Conservation (phyloP, 345 rosid species). For the Fremontodendron californicum region DNA sequence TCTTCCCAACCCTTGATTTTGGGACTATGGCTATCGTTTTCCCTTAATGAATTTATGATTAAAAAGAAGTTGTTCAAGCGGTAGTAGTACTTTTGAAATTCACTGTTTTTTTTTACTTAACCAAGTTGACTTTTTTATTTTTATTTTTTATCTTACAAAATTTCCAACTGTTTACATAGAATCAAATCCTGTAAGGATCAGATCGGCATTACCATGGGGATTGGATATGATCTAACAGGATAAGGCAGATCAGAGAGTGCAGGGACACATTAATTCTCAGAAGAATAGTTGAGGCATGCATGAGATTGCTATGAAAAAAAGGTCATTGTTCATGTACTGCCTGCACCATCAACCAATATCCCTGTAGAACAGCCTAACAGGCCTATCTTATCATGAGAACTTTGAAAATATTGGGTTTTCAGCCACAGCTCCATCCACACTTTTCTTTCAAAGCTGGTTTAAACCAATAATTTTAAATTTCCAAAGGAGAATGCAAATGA, state of each 20-base stretch:
- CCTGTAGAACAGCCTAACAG: background rate
- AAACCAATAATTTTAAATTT: background rate
- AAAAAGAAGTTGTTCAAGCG: background rate
- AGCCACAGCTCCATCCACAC: background rate
- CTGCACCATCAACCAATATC: slow-evolving; percentile 2
- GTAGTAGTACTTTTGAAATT: background rate
- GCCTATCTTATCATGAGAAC: background rate
- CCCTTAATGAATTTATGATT: too few species aligned
- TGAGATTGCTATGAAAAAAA: background rate
- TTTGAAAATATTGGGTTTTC: background rate
- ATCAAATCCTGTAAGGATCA: background rate
- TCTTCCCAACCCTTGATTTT: background rate
- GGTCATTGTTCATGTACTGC: background rate
- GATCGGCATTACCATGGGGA: background rate
- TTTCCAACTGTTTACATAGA: background rate
- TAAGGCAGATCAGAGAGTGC: background rate
- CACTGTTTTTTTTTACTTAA: background rate
- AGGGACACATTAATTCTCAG: background rate
- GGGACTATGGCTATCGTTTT: background rate
- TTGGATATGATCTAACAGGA: background rate
- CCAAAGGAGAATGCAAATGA: background rate
- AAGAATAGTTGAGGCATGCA: background rate
- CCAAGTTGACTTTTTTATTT: background rate
- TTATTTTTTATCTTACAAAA: background rate
- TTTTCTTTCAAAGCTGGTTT: background rate